Base-by-base conservation (phyloP, 331 rosid genomes). In the Malus hybrid region DNA sequence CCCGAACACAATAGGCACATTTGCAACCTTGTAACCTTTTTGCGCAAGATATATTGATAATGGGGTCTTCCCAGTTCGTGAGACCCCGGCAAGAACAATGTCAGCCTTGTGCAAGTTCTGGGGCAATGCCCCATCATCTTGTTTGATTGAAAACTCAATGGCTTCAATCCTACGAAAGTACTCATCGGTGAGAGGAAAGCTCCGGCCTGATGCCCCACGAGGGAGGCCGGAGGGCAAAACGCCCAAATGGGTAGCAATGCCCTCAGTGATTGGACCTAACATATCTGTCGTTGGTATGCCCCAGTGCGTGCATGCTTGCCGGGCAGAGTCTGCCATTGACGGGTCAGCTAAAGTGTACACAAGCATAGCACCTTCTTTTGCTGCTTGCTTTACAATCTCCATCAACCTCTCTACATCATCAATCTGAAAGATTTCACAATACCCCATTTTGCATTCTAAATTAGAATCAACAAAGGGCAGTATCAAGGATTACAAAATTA, bases 61-160 rank as follows among this genome's bases (percentile, higher is more conserved):
- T 0, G 99, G 99, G 0, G 99, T 94, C 88, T 92, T 92, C 82
- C 99, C 99, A 0, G 99, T 94, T n/a, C 99, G 94, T 0, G 99
- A 94, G 20, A 94, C 98, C 0, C 99, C 99, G 0, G 93, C 88
- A 63, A 94, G 92, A 70, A 92, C 85, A 81, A 94, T 85, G 72
- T 94, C 96, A 46, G 98, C 96, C 83, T 80, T 88, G 80, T 78
- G 82, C 79, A 94, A 81, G 78, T 94, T 94, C 80, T 90, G 89
- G 7, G 98, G 98, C 77, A 83, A 83, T 2, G 98, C 98, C 77
- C 98, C 97, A 76, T 94, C 98, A 75, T 91, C 98, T 81, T 91
- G 99, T 88, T 94, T 94, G 77, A 94, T 94, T 5, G 99, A 90
- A 52, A 94, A 94, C 29, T 94, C 99, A 78, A 93, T 80, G 18